Conservation (phyloP, 2,329 filamentous ascomycete species). For the Pseudogymnoascus sp. region DNA sequence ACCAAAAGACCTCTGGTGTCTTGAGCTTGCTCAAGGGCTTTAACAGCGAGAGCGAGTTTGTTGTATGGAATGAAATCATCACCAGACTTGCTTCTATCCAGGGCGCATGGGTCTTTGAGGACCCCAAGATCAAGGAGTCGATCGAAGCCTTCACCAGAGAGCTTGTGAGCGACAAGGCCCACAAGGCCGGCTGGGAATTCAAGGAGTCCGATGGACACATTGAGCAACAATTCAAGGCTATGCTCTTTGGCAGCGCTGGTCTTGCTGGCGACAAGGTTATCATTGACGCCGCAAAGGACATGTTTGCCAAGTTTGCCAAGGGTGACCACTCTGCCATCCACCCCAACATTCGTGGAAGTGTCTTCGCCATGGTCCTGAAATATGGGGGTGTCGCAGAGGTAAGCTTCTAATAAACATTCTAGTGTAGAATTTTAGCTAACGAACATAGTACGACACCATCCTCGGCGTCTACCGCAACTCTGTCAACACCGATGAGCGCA, state of each 20-base stretch:
- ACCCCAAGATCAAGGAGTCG: slow-evolving; percentile 62
- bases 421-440: not conserved
- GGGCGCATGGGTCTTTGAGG: slow-evolving; percentile 82
- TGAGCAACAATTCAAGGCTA: slow-evolving; percentile 86
- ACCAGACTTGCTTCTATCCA: slow-evolving; percentile 71
- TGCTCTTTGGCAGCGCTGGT: slow-evolving; percentile 81
- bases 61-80: slow-evolving; percentile 91
- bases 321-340: slow-evolving; percentile 79
- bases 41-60: slow-evolving; percentile 75
- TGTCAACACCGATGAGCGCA: slow-evolving; percentile 77
- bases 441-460: slow-evolving; percentile 61
- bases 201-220: slow-evolving; percentile 79
- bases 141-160: slow-evolving; percentile 77
- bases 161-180: slow-evolving; percentile 69
- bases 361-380: slow-evolving; percentile 77
- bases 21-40: slow-evolving; percentile 81
- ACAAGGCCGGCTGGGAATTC: slow-evolving; percentile 84
- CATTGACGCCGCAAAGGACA: slow-evolving; percentile 73
- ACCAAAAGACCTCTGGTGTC: slow-evolving; percentile 86
- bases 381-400: slow-evolving; percentile 79
- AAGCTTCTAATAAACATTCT: slow-evolving; percentile 23
- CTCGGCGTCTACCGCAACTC: slow-evolving; percentile 68
- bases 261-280: slow-evolving; percentile 71
- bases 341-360: slow-evolving; percentile 80
- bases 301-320: slow-evolving; percentile 76